phyloP scores from a whole-genome alignment of 2,329 filamentous ascomycete species.

The Cordyceps pruinosa region DNA sequence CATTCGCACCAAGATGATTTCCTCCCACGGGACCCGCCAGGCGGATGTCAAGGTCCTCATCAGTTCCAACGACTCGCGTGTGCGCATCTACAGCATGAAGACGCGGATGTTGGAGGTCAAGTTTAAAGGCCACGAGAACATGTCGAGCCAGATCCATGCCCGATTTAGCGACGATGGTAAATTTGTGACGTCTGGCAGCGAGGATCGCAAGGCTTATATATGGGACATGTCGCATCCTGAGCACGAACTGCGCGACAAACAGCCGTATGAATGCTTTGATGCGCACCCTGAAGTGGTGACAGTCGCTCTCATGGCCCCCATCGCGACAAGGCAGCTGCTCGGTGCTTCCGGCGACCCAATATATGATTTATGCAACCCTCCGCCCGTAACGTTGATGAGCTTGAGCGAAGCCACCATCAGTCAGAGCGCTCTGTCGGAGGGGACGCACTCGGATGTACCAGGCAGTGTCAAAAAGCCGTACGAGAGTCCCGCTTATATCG shows the following conservation, averaged over 20 bases:
- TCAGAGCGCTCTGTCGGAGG: slow-evolving; percentile 32
- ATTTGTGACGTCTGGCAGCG: slow-evolving; percentile 87
- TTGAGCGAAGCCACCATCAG: slow-evolving; percentile 53
- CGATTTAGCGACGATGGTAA: slow-evolving; percentile 79
- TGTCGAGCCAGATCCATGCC: slow-evolving; percentile 83
- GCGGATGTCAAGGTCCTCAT: slow-evolving; percentile 77
- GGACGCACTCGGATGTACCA: slow-evolving; percentile 27
- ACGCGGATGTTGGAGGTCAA: slow-evolving; percentile 84
- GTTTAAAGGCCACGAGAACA: slow-evolving; percentile 85
- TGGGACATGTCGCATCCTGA: slow-evolving; percentile 58
- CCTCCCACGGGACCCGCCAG: slow-evolving; percentile 36
- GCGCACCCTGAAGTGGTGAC: slow-evolving; percentile 86
- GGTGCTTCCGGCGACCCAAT: slow-evolving; percentile 81
- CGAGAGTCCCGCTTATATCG: slow-evolving; percentile 69
- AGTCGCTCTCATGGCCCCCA: slow-evolving; percentile 78
- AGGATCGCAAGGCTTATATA: slow-evolving; percentile 83
- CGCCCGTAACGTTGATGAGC: slow-evolving; percentile 75
- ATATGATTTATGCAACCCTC: slow-evolving; percentile 95
- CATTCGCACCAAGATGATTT: slow-evolving; percentile 61
- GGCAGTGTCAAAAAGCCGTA: slow-evolving; percentile 42
- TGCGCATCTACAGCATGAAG: slow-evolving; percentile 81
- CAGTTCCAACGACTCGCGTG: slow-evolving; percentile 89
- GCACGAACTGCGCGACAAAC: slow-evolving; percentile 66
- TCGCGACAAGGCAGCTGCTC: slow-evolving; percentile 68
- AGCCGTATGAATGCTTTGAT: slow-evolving; percentile 82